Evolutionary conservation across 306 rosid species (phyloP).

Genomic region (Pueraria montana): DNA sequence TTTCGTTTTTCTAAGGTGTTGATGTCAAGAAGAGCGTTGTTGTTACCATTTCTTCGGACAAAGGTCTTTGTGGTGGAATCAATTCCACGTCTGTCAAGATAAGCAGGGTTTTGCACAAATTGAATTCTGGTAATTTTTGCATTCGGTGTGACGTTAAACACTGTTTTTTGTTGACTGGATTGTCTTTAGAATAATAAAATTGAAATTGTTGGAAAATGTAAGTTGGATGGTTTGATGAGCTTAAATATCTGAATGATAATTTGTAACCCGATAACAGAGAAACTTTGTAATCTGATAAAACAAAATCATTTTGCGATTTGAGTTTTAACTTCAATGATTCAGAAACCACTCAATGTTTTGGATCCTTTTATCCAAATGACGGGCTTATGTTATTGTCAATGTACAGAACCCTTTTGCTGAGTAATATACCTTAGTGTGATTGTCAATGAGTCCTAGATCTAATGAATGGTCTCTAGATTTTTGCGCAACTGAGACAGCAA

Average conservation of each 20-base stretch:
- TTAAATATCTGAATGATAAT: constrained; percentile 5
- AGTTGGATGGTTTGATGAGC: constrained; percentile 2
- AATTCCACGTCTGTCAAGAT: constrained; percentile 95
- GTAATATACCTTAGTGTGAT: not conserved
- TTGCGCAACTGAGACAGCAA: not conserved
- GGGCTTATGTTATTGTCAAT: not conserved
- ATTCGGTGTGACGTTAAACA: not conserved
- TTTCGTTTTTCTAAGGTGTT: constrained; percentile 59
- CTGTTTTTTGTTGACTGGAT: not conserved
- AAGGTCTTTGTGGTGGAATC: constrained; percentile 99
- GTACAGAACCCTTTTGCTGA: not conserved
- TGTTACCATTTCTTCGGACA: constrained; percentile 91
- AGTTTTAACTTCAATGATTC: not conserved
- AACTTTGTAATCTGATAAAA: not conserved
- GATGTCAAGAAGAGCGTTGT: constrained; percentile 84
- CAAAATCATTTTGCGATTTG: not conserved
- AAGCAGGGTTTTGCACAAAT: constrained; percentile 77
- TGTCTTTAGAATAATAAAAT: not conserved
- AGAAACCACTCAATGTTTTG: not conserved
- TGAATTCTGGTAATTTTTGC: constrained; percentile 77
- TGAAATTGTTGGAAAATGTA: not conserved
- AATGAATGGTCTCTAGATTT: not conserved
- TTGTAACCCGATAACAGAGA: not conserved
- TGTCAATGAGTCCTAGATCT: not conserved
- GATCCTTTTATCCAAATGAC: not conserved